Evolutionary conservation across 2,329 filamentous ascomycete species (phyloP), one percentile per base, ranked within the genome.

Genomic region (Aspergillus brasiliensis): DNA sequence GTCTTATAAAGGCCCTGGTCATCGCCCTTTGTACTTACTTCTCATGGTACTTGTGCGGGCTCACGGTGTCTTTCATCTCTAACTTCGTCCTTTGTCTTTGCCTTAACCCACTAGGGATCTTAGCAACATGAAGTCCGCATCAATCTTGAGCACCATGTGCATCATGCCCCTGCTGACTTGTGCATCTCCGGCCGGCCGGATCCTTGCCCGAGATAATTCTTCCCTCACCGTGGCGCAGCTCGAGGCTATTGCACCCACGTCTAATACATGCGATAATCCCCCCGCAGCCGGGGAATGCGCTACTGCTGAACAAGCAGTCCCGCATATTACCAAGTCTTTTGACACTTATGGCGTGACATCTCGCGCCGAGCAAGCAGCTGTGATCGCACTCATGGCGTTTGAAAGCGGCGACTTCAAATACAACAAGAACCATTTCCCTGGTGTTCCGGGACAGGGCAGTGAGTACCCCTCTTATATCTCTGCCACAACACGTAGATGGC

Each of bases 331-430:
- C 68, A 65, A 76, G 6, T 82, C 85, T 37, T 87, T 92, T 73
- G 58, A 69, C 17, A 75, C 80, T 10, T 89, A 91, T 79, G 65
- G 73, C 3, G 78, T 92, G 66, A 81, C 76, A 51, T 73, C 74
- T 34, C 75, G 77, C 21, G 83, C 81, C 21, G 85, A 89, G 67
- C 87, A 90, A 71, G 91, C 91, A 6, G 90, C 88, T 21, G 75
- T 93, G 15, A 71, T 95, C 46, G 81, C 87, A 11, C 80, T 92
- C 69, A 89, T 91, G 78, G 85, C 88, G 10, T 88, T 87, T 71
- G 92, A 96, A 78, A 86, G 85, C 1, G 86, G 59, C 21, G 82
- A 88, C 63, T 91, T 93, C 77, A 82, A 84, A 68, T 93, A 85
- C 82, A 91, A 88, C 17, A 53, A 44, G 51, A 65, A 65, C 31